Base-by-base conservation (phyloP, 2,329 filamentous ascomycete species). In the Colletotrichum sp. region DNA sequence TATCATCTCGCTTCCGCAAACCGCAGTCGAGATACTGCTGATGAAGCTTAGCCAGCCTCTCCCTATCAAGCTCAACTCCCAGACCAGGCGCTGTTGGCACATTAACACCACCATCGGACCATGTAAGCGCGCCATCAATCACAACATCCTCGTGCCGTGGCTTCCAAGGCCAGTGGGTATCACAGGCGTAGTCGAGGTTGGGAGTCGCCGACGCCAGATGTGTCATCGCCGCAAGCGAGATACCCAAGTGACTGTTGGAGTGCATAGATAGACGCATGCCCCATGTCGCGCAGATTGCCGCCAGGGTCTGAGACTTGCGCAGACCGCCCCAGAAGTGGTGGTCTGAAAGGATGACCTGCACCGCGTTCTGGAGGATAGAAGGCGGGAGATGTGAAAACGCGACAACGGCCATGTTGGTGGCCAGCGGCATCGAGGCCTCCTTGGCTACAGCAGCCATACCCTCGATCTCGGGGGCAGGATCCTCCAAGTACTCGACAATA, bases 161-260 rank as follows among this genome's bases (percentile, higher is more conserved):
- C 79, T 87, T 87, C 85, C 85, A 87, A 8, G 85, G 85, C 85
- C 85, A 87, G 73, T 87, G 85, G 0, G 85, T 87, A 66, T 86
- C 85, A 64, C 85, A 87, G 0, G 85, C 85, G 57, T 87, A 87
- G 77, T 86, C 85, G 3, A 87, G 77, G 48, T 87, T 87, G 0
- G 80, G 79, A 1, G 85, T 87, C 16, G 85, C 84, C 5, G 85
- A 81, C 3, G 85, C 85, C 12, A 87, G 80, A 66, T 87, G 85
- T 1, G 85, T 86, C 85, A 87, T 87, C 48, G 85, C 85, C 5
- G 85, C 85, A 9, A 87, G 81, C 2, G 84, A 86, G 63, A 87
- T 86, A 10, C 85, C 85, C 60, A 87, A 70, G 44, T 87, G 85
- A 15, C 84, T 86, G 76, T 87, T 87, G 4, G 85, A 86, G 75